phyloP scores from a whole-genome alignment of 2,329 filamentous ascomycete genomes.

The Fusarium temperatum region DNA sequence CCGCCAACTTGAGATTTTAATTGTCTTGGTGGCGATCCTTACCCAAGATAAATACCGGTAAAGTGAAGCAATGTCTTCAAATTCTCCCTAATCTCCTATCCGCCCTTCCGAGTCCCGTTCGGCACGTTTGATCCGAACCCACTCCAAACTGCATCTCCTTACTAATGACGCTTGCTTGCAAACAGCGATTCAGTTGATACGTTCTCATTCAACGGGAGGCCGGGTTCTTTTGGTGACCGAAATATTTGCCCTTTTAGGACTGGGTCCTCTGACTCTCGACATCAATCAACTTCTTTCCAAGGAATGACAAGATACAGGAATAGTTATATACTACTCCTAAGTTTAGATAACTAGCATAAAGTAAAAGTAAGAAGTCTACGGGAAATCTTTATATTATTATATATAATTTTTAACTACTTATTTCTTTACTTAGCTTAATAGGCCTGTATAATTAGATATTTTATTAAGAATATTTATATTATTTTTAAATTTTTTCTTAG shows the following conservation, averaged over 20 bases:
- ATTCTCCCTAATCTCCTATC: neutral
- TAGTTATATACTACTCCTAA: accelerated
- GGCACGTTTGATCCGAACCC: neutral
- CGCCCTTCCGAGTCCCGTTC: neutral
- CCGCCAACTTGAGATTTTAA: too few species aligned
- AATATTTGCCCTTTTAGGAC: accelerated
- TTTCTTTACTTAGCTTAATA: neutral
- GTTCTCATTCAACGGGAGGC: accelerated
- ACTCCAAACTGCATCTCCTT: neutral
- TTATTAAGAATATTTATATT: too few species aligned
- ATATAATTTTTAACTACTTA: too few species aligned
- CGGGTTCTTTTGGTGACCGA: accelerated
- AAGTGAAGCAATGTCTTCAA: too few species aligned
- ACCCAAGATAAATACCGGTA: accelerated
- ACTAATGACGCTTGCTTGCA: too few species aligned
- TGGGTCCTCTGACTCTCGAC: accelerated
- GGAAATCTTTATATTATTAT: neutral
- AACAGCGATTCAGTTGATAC: accelerated
- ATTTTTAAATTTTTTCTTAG: too few species aligned
- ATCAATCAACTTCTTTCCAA: neutral
- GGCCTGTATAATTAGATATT: too few species aligned
- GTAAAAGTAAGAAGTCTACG: too few species aligned
- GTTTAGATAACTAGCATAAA: too few species aligned
- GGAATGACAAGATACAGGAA: accelerated
- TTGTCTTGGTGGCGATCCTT: accelerated